Base-by-base conservation (phyloP, 1,284 basidiomycete species). In the Cutaneotrichosporon sp. region DNA sequence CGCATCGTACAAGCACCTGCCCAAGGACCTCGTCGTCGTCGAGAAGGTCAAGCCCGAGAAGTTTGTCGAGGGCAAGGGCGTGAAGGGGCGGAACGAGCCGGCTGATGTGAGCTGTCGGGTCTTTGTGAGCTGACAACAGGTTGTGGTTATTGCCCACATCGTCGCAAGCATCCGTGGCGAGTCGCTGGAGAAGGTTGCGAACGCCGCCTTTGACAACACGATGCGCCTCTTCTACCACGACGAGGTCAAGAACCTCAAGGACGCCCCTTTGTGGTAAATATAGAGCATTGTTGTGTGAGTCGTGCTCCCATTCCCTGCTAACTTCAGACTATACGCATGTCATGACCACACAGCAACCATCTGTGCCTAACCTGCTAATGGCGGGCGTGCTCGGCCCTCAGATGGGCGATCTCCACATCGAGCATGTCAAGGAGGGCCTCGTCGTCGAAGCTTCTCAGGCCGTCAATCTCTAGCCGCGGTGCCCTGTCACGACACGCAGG, bases 1-100 rank as follows among this genome's bases (percentile, higher is more conserved):
- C 64, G 89, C 90, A 3, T 91, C 90, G 0, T 82, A 85, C 63
- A 57, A 75, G 7, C 81, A 86, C 69, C 76, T 92, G 2, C 81
- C 84, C 24, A 71, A 4, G 69, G 85, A 16, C 88, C 86, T 75
- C 82, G 86, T 67, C 85, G 87, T 4, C 67, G 81, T 25, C 73
- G 83, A 13, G 82, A 83, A 69, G 58, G 72, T 77, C 25, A 88
- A 88, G 70, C 85, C 89, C 11, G 90, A 94, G 67, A 84, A 85
- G 7, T 90, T 87, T 72, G 81, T 82, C 5, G 70, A 75, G 11
- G 88, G 87, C 1, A 83, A 84, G 67, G 82, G 87, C 1, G 87
- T 93, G 51, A 94, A 95, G 76, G 89, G 90, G 0, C 81, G 92
- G 20, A 92, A 91, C 71, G 93, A 95, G 72, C 91, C 92, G 1